Evolutionary conservation across 2,329 filamentous ascomycete species (phyloP), one percentile per base, ranked within the genome.

Genomic region (Davidsoniella eucalypti): DNA sequence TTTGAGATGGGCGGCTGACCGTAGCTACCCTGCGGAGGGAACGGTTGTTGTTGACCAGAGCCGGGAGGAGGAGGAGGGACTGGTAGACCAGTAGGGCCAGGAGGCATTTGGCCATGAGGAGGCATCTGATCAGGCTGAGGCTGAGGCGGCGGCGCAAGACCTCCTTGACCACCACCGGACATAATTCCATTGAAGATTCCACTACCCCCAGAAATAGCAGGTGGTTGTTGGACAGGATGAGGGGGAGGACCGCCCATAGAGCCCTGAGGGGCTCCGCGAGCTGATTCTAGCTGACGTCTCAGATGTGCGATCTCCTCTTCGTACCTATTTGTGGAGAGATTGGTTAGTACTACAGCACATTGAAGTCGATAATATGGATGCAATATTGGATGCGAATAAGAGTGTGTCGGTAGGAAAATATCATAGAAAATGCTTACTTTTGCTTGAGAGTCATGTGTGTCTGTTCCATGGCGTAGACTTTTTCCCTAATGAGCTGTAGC

Each of bases 141-240:
- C 39, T 62, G 79, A 59, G 77, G 75, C 56, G 87, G 87, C 58
- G 94, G 80, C 54, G 85, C 86, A 55, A 87, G 84, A 54, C 84
- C 87, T 59, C 82, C 84, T 68, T 90, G 87, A 59, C 82, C 84
- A 55, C 76, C 79, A 56, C 90, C 90, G 51, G 88, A 80, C 86
- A 98, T 96, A 62, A 96, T 94, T 51, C 87, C 87, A 57, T 87
- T 87, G 62, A 98, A 96, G 39, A 96, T 74, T 61, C 93, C 92
- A 63, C 84, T 90, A 23, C 90, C 88, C 61, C 93, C 84, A 25
- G 87, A 86, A 57, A 96, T 84, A 46, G 86, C 88, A 36, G 92
- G 90, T 54, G 84, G 84, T 55, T 87, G 84, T 66, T 92, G 86
- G 41, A 82, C 86, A 53, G 77, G 77, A 56, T 92, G 85, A 60